Evolutionary conservation across 2,329 filamentous ascomycete species (phyloP), one percentile per base, ranked within the genome.

Genomic region (Sporothrix mexicana): DNA sequence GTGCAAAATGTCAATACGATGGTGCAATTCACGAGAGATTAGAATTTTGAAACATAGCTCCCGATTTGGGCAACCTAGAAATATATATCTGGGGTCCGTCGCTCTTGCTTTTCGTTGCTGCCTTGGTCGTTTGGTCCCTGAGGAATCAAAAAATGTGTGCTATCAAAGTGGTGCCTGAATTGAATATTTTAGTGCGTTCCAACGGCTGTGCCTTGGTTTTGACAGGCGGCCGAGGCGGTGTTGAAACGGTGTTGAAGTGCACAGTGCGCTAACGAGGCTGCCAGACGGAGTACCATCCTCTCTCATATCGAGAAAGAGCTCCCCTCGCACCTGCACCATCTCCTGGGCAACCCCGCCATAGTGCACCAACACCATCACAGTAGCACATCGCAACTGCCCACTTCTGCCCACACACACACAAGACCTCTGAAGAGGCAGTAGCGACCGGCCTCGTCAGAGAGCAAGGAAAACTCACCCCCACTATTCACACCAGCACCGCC

Each of bases 281-380:
- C 57, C 30, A 15, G 49, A 69, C 57, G 41, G 36, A 51, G 36
- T 49, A 61, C 41, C 3, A 45, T 23, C 20, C 61, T 17, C 57
- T 30, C 57, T 36, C 2, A 6, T 7, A 36, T 7, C n/a, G n/a
- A n/a, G 15, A 61, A 30, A 41, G 57, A 61, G 59, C 59, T 64
- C 59, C 59, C 61, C 61, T 47, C 61, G 61, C 61, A 47, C 61
- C 41, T 66, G 36, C 68, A 36, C 30, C 30, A 74, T 74, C 73
- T 64, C 73, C 73, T 73, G 71, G 73, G 55, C 73, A 74, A 74
- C 73, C 73, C 73, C 73, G 64, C 73, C 69, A 73, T 49, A 71
- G 41, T 2, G 3, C 17, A 51, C 9, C 23, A 53, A 41, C 45
- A 69, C 17, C 61, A 43, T 3, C n/a, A 61, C 41, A 43, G n/a